Percentiles rank a stretch among this genome's conserved stretches.
Conservation (phyloP, 768 basidiomycete species). For the Russula ochroleuca region DNA sequence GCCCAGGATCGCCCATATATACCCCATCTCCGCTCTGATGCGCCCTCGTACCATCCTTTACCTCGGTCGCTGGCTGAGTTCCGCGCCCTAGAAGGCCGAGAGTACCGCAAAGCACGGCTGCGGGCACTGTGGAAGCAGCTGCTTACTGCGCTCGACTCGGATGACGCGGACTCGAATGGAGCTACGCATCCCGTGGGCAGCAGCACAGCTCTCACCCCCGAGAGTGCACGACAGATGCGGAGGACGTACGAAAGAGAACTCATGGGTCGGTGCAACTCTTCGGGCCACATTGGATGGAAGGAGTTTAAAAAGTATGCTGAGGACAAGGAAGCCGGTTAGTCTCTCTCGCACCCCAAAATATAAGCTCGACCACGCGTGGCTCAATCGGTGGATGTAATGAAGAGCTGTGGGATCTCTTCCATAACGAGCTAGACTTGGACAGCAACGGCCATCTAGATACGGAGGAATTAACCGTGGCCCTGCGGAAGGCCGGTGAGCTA, state of each 20-base stretch:
- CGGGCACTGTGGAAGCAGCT: slow-evolving; percentile 62
- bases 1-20: slow-evolving; percentile 53
- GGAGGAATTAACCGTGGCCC: slow-evolving; percentile 53
- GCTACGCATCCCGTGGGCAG: slow-evolving; percentile 27
- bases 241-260: slow-evolving; percentile 31
- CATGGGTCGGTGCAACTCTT: slow-evolving; percentile 37
- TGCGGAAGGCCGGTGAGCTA: slow-evolving; percentile 64
- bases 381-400: slow-evolving; percentile 31
- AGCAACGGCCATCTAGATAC: slow-evolving; percentile 79
- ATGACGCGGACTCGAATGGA: slow-evolving; percentile 28
- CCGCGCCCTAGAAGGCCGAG: slow-evolving; percentile 57
- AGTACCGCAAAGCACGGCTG: slow-evolving; percentile 55
- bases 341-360: background rate
- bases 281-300: slow-evolving; percentile 57
- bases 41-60: slow-evolving; percentile 37
- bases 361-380: slow-evolving; percentile 24
- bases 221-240: slow-evolving; percentile 26
- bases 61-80: slow-evolving; percentile 60
- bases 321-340: slow-evolving; percentile 71
- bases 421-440: slow-evolving; percentile 85
- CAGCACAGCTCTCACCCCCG: slow-evolving; percentile 13
- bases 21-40: slow-evolving; percentile 57
- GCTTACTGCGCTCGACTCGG: slow-evolving; percentile 32
- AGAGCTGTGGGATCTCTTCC: slow-evolving; percentile 93
- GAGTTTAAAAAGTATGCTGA: slow-evolving; percentile 73